phyloP scores from a whole-genome alignment of 371 early-diverging fungal genomes.

The Lichtheimia hyalospora region DNA sequence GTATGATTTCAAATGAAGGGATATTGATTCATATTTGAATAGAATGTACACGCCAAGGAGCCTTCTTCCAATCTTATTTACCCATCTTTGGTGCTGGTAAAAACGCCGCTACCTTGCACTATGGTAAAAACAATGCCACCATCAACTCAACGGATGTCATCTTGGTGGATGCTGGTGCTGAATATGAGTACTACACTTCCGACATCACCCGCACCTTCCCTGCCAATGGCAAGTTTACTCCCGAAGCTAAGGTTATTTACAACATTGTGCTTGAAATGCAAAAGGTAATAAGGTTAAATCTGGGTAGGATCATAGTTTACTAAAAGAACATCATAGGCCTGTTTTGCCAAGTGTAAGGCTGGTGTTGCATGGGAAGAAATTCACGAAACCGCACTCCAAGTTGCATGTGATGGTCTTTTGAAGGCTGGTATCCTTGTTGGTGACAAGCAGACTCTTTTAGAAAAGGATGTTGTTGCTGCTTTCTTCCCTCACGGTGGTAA shows the following conservation, averaged over 20 bases:
- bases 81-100: constrained; percentile 83
- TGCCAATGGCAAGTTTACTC: constrained; percentile 75
- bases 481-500: constrained; percentile 91
- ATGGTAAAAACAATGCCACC: constrained; percentile 70
- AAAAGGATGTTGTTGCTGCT: constrained; percentile 74
- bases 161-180: constrained; percentile 89
- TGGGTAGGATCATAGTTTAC: not conserved
- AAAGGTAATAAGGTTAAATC: constrained; percentile 36
- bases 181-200: constrained; percentile 78
- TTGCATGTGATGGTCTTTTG: constrained; percentile 77
- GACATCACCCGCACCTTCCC: constrained; percentile 94
- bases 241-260: constrained; percentile 78
- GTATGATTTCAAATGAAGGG: not conserved
- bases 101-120: constrained; percentile 84
- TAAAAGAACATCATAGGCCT: constrained; percentile 13
- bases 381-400: constrained; percentile 75
- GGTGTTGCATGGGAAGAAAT: constrained; percentile 90
- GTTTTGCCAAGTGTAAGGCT: constrained; percentile 67
- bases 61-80: constrained; percentile 82
- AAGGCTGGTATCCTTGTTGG: constrained; percentile 76
- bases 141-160: constrained; percentile 50
- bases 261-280: constrained; percentile 85
- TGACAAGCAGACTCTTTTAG: constrained; percentile 63
- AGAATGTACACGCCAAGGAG: constrained; percentile 65
- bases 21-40: not conserved